phyloP scores from a whole-genome alignment of 2,329 filamentous ascomycete genomes.

The Ophiostoma novo-ulmi region DNA sequence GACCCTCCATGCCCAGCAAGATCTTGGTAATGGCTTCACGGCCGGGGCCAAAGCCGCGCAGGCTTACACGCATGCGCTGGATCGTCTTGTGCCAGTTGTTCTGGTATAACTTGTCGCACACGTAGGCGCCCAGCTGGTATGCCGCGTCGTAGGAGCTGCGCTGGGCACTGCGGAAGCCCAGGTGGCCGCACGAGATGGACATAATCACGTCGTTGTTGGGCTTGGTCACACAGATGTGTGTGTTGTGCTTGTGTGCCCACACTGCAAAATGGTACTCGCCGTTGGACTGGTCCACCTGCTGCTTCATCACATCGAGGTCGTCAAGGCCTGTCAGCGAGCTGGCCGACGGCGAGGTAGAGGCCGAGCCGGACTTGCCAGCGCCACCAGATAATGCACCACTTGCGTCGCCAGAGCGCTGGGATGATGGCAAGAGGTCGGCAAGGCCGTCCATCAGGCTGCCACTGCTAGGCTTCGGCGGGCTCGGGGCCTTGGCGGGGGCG shows the following conservation, averaged over 20 bases:
- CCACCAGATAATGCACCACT: neutral
- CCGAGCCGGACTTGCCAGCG: neutral
- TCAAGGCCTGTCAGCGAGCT: slow-evolving; percentile 16
- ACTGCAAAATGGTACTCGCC: slow-evolving; percentile 78
- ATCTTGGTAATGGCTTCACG: slow-evolving; percentile 88
- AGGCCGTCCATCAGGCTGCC: slow-evolving; percentile 26
- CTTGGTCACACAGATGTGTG: slow-evolving; percentile 82
- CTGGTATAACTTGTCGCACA: slow-evolving; percentile 79
- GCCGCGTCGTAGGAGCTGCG: slow-evolving; percentile 84
- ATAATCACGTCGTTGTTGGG: slow-evolving; percentile 76
- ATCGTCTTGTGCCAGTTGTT: slow-evolving; percentile 73
- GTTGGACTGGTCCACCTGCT: slow-evolving; percentile 34
- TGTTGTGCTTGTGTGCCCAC: slow-evolving; percentile 87
- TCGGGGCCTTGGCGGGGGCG: neutral
- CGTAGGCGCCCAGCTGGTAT: slow-evolving; percentile 81
- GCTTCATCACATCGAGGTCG: slow-evolving; percentile 25
- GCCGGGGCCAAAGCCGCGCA: slow-evolving; percentile 80
- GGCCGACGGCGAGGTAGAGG: neutral
- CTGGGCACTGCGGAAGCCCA: slow-evolving; percentile 82
- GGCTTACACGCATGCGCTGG: slow-evolving; percentile 67
- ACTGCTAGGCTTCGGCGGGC: slow-evolving; percentile 17
- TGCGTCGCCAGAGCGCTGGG: neutral
- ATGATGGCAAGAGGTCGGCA: slow-evolving; percentile 26
- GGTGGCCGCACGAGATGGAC: slow-evolving; percentile 74
- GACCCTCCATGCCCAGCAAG: slow-evolving; percentile 78